phyloP scores from a whole-genome alignment of 2,329 filamentous ascomycete genomes.

The Fusarium multiceps region DNA sequence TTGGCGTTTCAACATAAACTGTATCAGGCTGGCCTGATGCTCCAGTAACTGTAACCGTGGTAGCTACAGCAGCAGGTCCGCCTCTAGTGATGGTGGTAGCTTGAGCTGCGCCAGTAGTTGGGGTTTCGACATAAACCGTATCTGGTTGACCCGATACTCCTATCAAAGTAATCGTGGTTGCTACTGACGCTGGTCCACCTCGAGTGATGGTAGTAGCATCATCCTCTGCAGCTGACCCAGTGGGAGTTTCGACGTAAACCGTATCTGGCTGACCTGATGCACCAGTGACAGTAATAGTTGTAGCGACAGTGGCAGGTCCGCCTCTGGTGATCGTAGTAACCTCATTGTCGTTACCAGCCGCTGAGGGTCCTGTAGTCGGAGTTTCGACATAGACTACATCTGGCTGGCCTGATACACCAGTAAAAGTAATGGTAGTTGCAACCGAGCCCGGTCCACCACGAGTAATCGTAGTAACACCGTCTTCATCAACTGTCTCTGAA shows the following conservation, averaged over 20 bases:
- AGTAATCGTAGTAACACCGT: background rate
- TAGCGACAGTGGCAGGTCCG: too few species aligned
- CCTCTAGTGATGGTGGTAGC: background rate
- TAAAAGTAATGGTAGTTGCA: background rate
- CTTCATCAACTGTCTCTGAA: accelerated
- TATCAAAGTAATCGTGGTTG: background rate
- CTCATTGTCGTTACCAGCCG: too few species aligned
- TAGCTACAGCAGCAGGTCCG: background rate
- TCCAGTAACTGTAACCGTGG: too few species aligned
- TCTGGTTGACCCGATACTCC: background rate
- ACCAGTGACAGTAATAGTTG: too few species aligned
- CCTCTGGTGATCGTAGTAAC: too few species aligned
- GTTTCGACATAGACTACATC: too few species aligned
- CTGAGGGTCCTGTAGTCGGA: too few species aligned
- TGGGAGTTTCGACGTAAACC: background rate
- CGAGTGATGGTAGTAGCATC: background rate
- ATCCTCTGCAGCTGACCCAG: background rate
- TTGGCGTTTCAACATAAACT: background rate
- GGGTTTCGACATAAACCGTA: background rate
- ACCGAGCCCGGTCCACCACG: background rate
- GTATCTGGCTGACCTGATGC: background rate
- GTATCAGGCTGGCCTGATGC: too few species aligned
- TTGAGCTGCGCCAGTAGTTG: background rate
- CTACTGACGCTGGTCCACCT: background rate
- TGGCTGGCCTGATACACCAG: background rate